These are phyloP conservation scores for Tricholomella constricta DNA, from an alignment of 768 basidiomycete genomes.

Conservation along the genomic window DNA sequence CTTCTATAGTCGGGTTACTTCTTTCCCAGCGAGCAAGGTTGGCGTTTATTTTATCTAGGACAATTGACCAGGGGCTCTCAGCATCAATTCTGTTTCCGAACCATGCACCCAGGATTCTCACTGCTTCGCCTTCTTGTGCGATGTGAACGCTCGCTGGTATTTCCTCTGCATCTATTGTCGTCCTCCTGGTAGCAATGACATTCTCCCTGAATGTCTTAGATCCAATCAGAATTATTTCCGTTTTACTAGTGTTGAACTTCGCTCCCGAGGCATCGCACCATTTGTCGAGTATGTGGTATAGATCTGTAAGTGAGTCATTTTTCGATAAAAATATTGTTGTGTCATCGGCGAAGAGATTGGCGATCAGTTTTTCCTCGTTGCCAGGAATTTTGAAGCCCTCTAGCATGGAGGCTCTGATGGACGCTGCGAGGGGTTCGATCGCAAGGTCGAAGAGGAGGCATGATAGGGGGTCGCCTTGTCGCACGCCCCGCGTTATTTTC, in stretches of 20 bases:
- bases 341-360: constrained; percentile 43
- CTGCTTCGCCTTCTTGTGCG: constrained; percentile 25
- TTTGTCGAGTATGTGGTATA: constrained; percentile 25
- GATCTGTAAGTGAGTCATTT: constrained; percentile 23
- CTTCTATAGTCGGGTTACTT: constrained; percentile 31
- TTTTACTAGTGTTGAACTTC: constrained; percentile 44
- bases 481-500: neutral
- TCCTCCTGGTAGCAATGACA: constrained; percentile 6
- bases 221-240: constrained; percentile 38
- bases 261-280: constrained; percentile 46
- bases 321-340: constrained; percentile 37
- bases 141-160: constrained; percentile 26
- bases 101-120: constrained; percentile 32
- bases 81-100: constrained; percentile 30
- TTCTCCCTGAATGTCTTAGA: constrained; percentile 15
- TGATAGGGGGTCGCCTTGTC: neutral
- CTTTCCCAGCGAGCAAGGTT: constrained; percentile 22
- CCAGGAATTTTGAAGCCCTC: constrained; percentile 27
- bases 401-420: constrained; percentile 30
- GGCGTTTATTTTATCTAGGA: constrained; percentile 27
- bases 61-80: constrained; percentile 23
- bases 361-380: constrained; percentile 22
- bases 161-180: neutral
- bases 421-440: constrained; percentile 34
- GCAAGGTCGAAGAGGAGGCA: no score